Percentiles rank a stretch among this genome's conserved stretches.
These are phyloP conservation scores for Phaeosphaeria sp. DNA, from an alignment of 2,329 filamentous ascomycete genomes.

Conservation along the genomic window DNA sequence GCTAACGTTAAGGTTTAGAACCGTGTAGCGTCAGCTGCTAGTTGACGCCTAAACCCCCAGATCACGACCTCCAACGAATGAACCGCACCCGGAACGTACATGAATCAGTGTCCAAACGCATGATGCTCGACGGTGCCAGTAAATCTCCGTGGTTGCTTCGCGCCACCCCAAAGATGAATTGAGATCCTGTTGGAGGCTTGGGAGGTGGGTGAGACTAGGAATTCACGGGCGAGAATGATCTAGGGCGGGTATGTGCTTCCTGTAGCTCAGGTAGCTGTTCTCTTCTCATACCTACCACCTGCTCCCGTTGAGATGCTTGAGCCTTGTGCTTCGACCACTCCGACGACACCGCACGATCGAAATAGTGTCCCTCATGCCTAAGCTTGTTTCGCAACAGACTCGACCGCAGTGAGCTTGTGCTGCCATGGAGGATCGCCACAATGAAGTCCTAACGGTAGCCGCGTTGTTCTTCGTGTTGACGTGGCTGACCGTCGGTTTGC, in stretches of 20 bases:
- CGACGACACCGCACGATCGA: background rate
- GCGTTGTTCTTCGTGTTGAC: conserved; percentile 49
- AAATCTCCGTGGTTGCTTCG: conserved; percentile 1
- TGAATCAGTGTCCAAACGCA: conserved; percentile 11
- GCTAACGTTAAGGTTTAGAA: background rate
- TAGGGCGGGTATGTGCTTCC: background rate
- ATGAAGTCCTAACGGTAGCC: conserved; percentile 37
- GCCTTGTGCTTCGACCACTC: too few relatives aligned
- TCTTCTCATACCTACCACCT: background rate
- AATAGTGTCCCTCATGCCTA: background rate
- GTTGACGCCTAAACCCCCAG: background rate
- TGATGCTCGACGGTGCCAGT: conserved; percentile 4
- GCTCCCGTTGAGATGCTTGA: background rate
- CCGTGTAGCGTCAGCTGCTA: background rate
- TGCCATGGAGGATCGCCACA: conserved; percentile 25
- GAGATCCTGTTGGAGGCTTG: background rate
- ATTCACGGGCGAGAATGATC: background rate
- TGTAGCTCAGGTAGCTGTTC: background rate
- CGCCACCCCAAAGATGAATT: background rate
- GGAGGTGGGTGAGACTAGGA: background rate
- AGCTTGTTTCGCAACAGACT: background rate
- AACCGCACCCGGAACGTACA: conserved; percentile 5
- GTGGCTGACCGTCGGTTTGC: conserved; percentile 46
- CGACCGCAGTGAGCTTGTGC: background rate
- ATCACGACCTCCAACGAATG: conserved; percentile 6